Conservation (phyloP, 371 early-diverging fungal genomes). For the Dinochytrium kinnereticum region DNA sequence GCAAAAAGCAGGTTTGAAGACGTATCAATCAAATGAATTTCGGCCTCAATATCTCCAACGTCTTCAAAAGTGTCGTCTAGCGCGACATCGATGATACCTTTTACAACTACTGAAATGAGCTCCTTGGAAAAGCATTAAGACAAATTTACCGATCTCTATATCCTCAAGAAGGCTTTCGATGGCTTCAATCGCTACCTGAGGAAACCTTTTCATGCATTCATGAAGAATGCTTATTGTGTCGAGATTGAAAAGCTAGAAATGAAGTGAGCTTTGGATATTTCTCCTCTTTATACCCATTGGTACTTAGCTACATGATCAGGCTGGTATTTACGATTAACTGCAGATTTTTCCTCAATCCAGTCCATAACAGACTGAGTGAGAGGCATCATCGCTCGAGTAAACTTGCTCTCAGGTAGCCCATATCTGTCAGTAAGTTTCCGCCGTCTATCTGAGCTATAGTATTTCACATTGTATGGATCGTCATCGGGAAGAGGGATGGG, state of each 20-base stretch:
- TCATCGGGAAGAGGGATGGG: conserved; percentile 35
- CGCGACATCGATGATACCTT: background rate
- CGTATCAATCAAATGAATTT: conserved; percentile 48
- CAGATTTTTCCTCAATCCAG: conserved; percentile 33
- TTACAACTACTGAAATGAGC: conserved; percentile 11
- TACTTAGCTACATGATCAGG: conserved; percentile 34
- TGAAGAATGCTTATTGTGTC: conserved; percentile 48
- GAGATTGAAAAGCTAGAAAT: conserved; percentile 40
- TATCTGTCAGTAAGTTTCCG: conserved; percentile 42
- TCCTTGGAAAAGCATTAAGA: background rate
- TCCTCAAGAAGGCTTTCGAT: conserved; percentile 33
- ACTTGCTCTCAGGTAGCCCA: conserved; percentile 45
- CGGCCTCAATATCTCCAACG: conserved; percentile 47
- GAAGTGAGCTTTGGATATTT: too few relatives aligned
- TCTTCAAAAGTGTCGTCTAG: conserved; percentile 28
- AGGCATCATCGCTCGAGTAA: conserved; percentile 30
- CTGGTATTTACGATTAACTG: conserved; percentile 6
- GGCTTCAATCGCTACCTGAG: conserved; percentile 42
- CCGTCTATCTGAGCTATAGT: conserved; percentile 51
- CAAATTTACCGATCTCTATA: conserved; percentile 40
- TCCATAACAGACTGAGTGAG: conserved; percentile 41
- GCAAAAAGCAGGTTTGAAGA: conserved; percentile 53
- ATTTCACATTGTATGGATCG: conserved; percentile 52
- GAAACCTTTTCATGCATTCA: conserved; percentile 50
- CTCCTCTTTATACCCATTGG: conserved; percentile 51